Evolutionary conservation across 306 rosid species (phyloP), one percentile per base, ranked within the genome.

Genomic region (Corylus americana): DNA sequence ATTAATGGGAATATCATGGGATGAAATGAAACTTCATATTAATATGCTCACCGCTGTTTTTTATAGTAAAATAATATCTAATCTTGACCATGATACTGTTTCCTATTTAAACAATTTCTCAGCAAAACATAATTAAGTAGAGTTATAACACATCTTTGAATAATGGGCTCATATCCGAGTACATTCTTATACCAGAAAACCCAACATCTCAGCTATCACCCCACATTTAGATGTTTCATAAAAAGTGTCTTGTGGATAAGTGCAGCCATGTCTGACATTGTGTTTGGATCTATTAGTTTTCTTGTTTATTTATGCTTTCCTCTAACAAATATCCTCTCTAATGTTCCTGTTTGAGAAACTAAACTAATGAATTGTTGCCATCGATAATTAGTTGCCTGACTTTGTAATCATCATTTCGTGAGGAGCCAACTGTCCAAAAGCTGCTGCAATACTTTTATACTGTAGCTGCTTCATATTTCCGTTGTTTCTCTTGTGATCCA

Each of bases 331-430:
- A 53, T 12, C 57, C 18, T 53, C 22, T 16, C 29, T 70, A 16
- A 50, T 1, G 73, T 29, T 76, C 58, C 55, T 70, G 77, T n/a
- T 70, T 81, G 16, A 76, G 59, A 69, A 39, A 13, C 51, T 70
- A 69, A 83, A 70, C 18, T 13, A 68, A 74, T 39, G 14, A 20
- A 53, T 68, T 35, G 18, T 53, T 53, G 51, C 51, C 12, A 8
- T 48, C 13, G 51, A 11, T 48, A 48, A 11, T 48, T 53, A 53
- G 57, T 53, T 12, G 5, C n/a, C 57, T 53, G 57, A 53, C 57
- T 53, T 16, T 12, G 18, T 16, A 53, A 53, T 12, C 57, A 53
- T 53, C 14, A 53, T 12, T 16, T 53, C 57, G 0, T 53, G 57
- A 53, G 18, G 18, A 14, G 6, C 57, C 4, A 10, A 53, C 57